Evolutionary conservation across 306 rosid genomes (phyloP).

Genomic region (Oxytropis ochrocephala): DNA sequence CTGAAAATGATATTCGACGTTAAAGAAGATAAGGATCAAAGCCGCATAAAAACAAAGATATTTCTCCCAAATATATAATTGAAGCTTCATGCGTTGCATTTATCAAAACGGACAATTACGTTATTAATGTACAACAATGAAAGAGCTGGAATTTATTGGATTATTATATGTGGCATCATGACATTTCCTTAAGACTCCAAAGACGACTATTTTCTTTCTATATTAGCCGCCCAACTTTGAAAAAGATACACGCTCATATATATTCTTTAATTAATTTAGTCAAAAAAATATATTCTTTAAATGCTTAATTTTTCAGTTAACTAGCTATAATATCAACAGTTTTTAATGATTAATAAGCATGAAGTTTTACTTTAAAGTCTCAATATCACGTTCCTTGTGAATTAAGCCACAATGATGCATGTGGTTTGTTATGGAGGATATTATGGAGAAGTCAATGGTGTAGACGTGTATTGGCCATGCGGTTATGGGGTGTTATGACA

Average conservation of each 20-base stretch:
- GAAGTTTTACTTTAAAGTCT: not conserved
- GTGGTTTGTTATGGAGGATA: conserved; percentile 27
- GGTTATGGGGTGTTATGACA: conserved; percentile 36
- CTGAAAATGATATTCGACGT: not conserved
- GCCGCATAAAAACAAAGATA: not conserved
- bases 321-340: not conserved
- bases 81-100: not conserved
- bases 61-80: not conserved
- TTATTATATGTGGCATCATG: not conserved
- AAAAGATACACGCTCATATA: not conserved
- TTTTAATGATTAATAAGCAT: not conserved
- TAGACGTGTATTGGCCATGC: conserved; percentile 27
- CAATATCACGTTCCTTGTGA: conserved; percentile 22
- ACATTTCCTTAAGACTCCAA: not conserved
- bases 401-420: conserved; percentile 8
- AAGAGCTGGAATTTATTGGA: not conserved
- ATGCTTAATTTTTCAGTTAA: not conserved
- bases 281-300: no score
- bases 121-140: not conserved
- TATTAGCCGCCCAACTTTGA: not conserved
- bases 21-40: not conserved
- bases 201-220: not conserved
- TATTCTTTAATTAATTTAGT: no score
- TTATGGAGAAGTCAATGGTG: conserved; percentile 29
- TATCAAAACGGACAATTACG: not conserved